A percentile compares a stretch with the other conserved stretches of the same genome.
Conservation (phyloP, 495 filamentous ascomycete genomes). For the Penicillium egyptiacum region DNA sequence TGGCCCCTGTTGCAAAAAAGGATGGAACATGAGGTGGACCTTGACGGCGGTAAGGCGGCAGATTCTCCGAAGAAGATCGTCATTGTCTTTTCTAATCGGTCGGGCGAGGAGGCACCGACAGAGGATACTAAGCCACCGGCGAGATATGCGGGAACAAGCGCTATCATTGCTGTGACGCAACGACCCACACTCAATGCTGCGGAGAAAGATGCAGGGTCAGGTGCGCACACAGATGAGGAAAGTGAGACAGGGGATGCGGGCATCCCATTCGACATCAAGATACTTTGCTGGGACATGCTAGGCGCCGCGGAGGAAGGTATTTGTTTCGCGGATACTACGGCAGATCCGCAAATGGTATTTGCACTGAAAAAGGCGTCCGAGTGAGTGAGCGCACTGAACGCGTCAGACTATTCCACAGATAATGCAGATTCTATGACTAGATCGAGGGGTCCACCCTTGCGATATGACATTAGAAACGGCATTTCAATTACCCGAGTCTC, state of each 20-base stretch:
- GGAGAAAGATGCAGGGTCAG: slow-evolving; percentile 32
- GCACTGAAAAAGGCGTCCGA: slow-evolving; percentile 24
- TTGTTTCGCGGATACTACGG: slow-evolving; percentile 50
- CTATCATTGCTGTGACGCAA: slow-evolving; percentile 70
- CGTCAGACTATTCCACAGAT: slow-evolving; percentile 12
- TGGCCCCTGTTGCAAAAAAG: slow-evolving; percentile 63
- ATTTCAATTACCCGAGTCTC: background rate
- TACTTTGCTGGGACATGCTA: slow-evolving; percentile 48
- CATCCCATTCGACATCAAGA: slow-evolving; percentile 39
- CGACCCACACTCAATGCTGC: slow-evolving; percentile 11
- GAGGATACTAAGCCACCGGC: slow-evolving; percentile 36
- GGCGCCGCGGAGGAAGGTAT: slow-evolving; percentile 48
- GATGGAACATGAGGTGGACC: slow-evolving; percentile 40
- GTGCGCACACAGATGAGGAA: slow-evolving; percentile 11
- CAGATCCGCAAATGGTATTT: slow-evolving; percentile 46
- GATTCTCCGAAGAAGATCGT: slow-evolving; percentile 56
- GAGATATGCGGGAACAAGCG: slow-evolving; percentile 81
- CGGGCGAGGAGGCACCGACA: slow-evolving; percentile 65
- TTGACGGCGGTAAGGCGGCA: slow-evolving; percentile 21
- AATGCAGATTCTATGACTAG: background rate
- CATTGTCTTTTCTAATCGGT: slow-evolving; percentile 80
- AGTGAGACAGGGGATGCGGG: slow-evolving; percentile 20
- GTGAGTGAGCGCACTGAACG: slow-evolving; percentile 4
- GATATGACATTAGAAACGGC: slow-evolving; percentile 3
- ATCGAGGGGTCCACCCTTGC: background rate